A percentile compares a stretch with the other conserved stretches of the same genome.
Conservation (phyloP, 371 early-diverging fungal genomes). For the Zopfochytrium polystomum region DNA sequence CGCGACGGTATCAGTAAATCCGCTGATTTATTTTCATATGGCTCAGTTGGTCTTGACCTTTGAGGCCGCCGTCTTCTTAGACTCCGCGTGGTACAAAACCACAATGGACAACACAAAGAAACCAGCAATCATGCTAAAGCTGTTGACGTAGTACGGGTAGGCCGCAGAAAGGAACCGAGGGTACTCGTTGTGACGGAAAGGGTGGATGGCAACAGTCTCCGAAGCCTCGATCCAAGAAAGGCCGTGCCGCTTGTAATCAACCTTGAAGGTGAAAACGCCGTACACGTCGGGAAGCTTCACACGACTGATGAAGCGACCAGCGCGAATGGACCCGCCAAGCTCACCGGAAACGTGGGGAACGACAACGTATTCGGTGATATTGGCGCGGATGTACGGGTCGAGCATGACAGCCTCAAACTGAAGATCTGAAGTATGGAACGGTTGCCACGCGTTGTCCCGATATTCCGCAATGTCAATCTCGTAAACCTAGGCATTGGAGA, state of each 20-base stretch:
- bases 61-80: conserved; percentile 2
- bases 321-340: too few species aligned
- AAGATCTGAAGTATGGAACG: conserved; percentile 58
- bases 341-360: conserved; percentile 23
- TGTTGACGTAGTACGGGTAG: conserved; percentile 89
- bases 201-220: conserved; percentile 81
- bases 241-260: conserved; percentile 83
- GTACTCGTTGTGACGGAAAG: conserved; percentile 92
- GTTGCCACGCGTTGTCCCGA: conserved; percentile 73
- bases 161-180: conserved; percentile 87
- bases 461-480: conserved; percentile 75
- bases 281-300: conserved; percentile 87
- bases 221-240: conserved; percentile 64
- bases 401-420: conserved; percentile 94
- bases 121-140: conserved; percentile 77
- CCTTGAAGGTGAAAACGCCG: conserved; percentile 92
- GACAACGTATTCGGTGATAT: conserved; percentile 53
- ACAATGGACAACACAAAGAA: conserved; percentile 77
- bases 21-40: too few species aligned
- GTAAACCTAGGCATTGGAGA: conserved; percentile 58
- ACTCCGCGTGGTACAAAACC: conserved; percentile 62
- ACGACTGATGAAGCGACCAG: conserved; percentile 54
- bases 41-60: conserved; percentile 21
- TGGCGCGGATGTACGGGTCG: conserved; percentile 90
- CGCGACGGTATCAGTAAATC: too few species aligned